These are phyloP conservation scores for Nakazawaea laoshanensis DNA, from an alignment of 805 yeast species.

Conservation along the genomic window DNA sequence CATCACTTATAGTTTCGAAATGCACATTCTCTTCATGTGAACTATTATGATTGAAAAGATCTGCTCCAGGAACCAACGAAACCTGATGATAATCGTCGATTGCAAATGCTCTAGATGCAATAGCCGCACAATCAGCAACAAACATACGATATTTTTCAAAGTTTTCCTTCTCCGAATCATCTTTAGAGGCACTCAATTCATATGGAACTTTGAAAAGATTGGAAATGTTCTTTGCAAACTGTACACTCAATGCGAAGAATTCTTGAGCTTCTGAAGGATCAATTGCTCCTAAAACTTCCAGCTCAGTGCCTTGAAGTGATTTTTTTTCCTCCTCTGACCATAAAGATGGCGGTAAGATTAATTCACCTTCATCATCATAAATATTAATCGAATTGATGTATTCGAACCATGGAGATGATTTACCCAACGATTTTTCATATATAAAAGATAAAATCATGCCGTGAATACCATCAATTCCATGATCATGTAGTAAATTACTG, in stretches of 20 bases:
- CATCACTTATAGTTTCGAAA: constrained; percentile 43
- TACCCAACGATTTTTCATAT: constrained; percentile 54
- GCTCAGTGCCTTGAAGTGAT: constrained; percentile 51
- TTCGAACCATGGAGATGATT: constrained; percentile 72
- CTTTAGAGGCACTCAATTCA: constrained; percentile 21
- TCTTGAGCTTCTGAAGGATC: constrained; percentile 34
- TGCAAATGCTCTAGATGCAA: constrained; percentile 74
- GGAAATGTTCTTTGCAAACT: constrained; percentile 28
- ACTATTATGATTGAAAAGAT: constrained; percentile 68
- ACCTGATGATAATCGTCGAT: constrained; percentile 69
- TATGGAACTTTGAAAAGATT: constrained; percentile 26
- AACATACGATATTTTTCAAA: constrained; percentile 32
- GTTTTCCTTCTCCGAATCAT: constrained; percentile 16
- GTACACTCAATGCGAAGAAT: constrained; percentile 29
- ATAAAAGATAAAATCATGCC: constrained; percentile 62
- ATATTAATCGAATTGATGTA: constrained; percentile 50
- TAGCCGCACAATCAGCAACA: constrained; percentile 48
- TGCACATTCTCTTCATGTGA: constrained; percentile 52
- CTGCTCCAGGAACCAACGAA: constrained; percentile 87
- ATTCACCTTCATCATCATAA: constrained; percentile 19
- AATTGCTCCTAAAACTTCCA: constrained; percentile 50
- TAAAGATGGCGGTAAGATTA: constrained; percentile 50
- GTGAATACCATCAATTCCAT: constrained; percentile 51
- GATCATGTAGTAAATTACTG: constrained; percentile 59
- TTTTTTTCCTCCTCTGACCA: constrained; percentile 49